Conservation (phyloP, 495 filamentous ascomycete species). For the Xylona heveae region DNA sequence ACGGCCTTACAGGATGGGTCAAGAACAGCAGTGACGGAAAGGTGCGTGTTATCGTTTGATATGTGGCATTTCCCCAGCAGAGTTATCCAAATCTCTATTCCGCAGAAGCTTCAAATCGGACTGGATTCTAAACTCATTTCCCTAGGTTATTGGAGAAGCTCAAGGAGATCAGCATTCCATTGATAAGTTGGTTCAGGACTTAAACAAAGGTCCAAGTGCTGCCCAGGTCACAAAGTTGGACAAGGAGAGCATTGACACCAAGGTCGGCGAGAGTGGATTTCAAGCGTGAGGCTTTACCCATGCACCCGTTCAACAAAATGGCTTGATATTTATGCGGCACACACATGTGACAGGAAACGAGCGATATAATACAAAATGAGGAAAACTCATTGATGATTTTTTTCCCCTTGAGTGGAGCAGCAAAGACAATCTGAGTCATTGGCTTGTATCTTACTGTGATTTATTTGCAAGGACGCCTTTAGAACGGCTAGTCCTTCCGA, state of each 20-base stretch:
- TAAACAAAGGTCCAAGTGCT: constrained; percentile 47
- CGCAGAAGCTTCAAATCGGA: background rate
- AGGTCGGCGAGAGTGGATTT: constrained; percentile 45
- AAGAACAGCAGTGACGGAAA: constrained; percentile 53
- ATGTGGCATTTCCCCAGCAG: background rate
- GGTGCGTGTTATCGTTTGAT: constrained; percentile 19
- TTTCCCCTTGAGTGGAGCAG: no score
- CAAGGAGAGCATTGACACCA: constrained; percentile 35
- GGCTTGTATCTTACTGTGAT: no score
- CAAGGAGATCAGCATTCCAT: constrained; percentile 48
- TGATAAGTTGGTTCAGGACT: constrained; percentile 47
- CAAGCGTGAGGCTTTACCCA: no score
- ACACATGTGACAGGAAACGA: no score
- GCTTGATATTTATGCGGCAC: no score
- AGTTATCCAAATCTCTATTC: background rate
- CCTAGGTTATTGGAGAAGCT: constrained; percentile 72
- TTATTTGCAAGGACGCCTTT: no score
- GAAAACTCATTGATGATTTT: no score
- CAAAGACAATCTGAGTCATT: no score
- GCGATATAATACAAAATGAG: no score
- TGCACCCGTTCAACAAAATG: no score
- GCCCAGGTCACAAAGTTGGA: constrained; percentile 55
- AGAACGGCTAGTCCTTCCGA: no score
- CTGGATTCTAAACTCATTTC: background rate
- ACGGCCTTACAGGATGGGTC: constrained; percentile 58